Evolutionary conservation across 208 protist genomes (phyloP), one percentile per base, ranked within the genome.

Genomic region (Chromosphaera perkinsii): DNA sequence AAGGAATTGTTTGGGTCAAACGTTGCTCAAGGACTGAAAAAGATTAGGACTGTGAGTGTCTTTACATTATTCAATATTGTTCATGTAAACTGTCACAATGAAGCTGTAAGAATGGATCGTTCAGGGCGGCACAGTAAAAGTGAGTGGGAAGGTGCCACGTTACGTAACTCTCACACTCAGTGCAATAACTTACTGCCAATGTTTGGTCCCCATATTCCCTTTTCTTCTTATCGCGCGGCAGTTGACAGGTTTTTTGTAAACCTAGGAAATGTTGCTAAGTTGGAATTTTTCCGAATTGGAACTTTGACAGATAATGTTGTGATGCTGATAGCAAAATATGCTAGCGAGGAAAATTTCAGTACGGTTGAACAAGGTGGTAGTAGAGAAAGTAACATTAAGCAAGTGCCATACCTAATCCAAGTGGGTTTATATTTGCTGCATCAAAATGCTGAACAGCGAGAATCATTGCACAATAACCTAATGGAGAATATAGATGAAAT

Each of bases 171-270:
- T 42, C 55, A 85, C 17, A 86, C 81, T 3, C 65, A 68, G 47
- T 90, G 85, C 68, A 92, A 92, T 69, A 83, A 81, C 47, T 48
- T 92, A 20, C 75, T 90, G 22, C 88, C 88, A 17, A 61, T 92
- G 20, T 42, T 61, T 27, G 76, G 73, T 26, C 39, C 66, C 26
- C 47, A 29, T 10, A 77, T 80, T 10, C 57, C 73, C 22, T 48
- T 42, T 7, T 65, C 66, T 27, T 26, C 67, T 39, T 90, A 89
- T 47, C 58, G 75, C 14, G 24, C 31, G 26, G 70, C 55, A 39
- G 69, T 54, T 35, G 43, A 65, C 5, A 66, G 69, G 33, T 85
- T 65, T 51, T 76, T 69, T 63, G 45, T 1, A 10, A 43, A 22
- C 10, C 7, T 76, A n/a, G 43, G 61, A 4, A 40, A 60, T 7